A percentile compares a stretch with the other conserved stretches of the same genome.
These are phyloP conservation scores for Eucalyptus microcorys DNA, from an alignment of 345 rosid genomes.

Conservation along the genomic window DNA sequence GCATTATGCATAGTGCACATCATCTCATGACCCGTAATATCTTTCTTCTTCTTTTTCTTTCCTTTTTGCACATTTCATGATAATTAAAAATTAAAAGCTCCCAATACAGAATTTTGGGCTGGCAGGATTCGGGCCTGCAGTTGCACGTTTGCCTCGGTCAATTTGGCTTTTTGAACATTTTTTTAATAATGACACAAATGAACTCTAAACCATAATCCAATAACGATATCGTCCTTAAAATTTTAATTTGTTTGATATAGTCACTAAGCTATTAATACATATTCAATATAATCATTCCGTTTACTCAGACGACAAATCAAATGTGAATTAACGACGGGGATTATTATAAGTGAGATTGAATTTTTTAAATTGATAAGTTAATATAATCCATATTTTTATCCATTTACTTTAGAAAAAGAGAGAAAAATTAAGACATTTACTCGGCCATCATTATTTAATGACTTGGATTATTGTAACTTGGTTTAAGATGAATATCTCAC, in stretches of 20 bases:
- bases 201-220: background rate
- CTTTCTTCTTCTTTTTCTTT: background rate
- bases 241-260: too few relatives aligned
- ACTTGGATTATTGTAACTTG: too few relatives aligned
- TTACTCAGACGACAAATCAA: background rate
- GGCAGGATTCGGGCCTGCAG: background rate
- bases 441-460: too few relatives aligned
- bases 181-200: background rate
- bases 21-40: background rate
- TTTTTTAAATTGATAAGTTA: background rate
- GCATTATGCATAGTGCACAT: background rate
- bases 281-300: too few relatives aligned
- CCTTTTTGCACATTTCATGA: background rate
- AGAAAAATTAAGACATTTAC: background rate
- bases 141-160: background rate
- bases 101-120: background rate
- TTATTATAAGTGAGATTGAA: background rate
- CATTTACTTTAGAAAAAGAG: background rate
- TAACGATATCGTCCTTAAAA: fast-evolving
- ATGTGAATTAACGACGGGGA: fast-evolving
- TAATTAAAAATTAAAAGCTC: background rate
- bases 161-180: background rate
- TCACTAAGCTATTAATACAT: too few relatives aligned
- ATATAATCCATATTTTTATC: background rate
- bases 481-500: background rate